Base-by-base conservation (phyloP, 1,139 yeast genomes). In the Groenewaldozyma sp. region DNA sequence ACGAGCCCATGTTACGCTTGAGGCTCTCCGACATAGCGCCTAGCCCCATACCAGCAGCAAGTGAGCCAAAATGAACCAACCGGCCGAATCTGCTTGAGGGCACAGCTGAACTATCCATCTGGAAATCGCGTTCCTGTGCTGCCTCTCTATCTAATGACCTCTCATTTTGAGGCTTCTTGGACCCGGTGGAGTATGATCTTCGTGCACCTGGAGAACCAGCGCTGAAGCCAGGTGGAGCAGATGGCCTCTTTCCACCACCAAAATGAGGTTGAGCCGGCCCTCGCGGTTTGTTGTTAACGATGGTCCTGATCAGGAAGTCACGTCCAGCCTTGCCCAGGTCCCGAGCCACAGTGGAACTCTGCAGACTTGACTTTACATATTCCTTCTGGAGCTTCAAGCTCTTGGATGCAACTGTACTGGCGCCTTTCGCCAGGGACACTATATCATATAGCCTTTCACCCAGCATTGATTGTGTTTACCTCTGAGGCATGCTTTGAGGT, bases 21-120 rank as follows among this genome's bases (percentile, higher is more conserved):
- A 88, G 59, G 2, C 94, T 82, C 51, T 87, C 94, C 21, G 77
- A 68, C 1, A 95, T 78, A 28, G 86, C 93, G 28, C 94, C 91
- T 19, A 84, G 51, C 1, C 96, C 94, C 56, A 91, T 77, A 1
- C 93, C 87, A 0, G 97, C 94, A 1, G 97, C 98, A 35, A 91
- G 67, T 2, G 86, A 69, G 4, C 98, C 97, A 58, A 88, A 91
- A 60, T 91, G 98, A 58, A 87, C 84, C 38, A 91, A 70, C 46
- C 99, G 71, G 14, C 88, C 86, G 27, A 91, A 62, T 53, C 96
- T 73, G 1, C 94, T 74, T 17, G 93, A 71, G 3, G 99, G 99
- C 14, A 91, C 93, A 3, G 91, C 74, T 42, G 78, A 75, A 14
- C 70, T 60, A 22, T 74, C 64, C 71, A 82, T 63, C 39, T 71